These are phyloP conservation scores for Cucumis cinereus DNA, from an alignment of 306 rosid species.

Conservation along the genomic window DNA sequence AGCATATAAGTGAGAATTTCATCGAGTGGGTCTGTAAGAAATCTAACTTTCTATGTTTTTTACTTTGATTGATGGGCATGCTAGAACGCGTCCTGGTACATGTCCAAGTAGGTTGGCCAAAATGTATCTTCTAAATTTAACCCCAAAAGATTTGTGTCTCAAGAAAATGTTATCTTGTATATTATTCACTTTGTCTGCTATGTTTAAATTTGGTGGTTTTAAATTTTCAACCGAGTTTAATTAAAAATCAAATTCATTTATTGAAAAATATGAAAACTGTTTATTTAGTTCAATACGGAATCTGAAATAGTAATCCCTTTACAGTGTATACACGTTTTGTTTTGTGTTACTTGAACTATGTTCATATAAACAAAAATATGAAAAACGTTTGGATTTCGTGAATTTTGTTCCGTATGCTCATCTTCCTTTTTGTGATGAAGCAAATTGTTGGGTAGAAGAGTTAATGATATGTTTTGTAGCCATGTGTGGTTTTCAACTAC, in stretches of 20 bases:
- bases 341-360: too few relatives aligned
- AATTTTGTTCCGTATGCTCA: too few relatives aligned
- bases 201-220: neutral
- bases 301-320: too few relatives aligned
- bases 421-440: neutral
- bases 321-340: too few relatives aligned
- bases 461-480: neutral
- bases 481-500: neutral
- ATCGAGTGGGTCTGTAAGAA: neutral
- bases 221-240: neutral
- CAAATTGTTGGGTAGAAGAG: neutral
- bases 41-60: neutral
- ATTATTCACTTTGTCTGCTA: neutral
- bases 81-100: neutral
- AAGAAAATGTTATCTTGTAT: neutral
- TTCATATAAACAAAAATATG: too few relatives aligned
- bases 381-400: too few relatives aligned
- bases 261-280: neutral
- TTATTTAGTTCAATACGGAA: too few relatives aligned
- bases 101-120: neutral
- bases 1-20: slow-evolving; percentile 20
- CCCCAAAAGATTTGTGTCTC: neutral
- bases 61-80: neutral
- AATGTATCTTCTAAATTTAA: neutral
- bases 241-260: neutral